phyloP scores from a whole-genome alignment of 139 green algal genomes.

The Marvania coccoides region DNA sequence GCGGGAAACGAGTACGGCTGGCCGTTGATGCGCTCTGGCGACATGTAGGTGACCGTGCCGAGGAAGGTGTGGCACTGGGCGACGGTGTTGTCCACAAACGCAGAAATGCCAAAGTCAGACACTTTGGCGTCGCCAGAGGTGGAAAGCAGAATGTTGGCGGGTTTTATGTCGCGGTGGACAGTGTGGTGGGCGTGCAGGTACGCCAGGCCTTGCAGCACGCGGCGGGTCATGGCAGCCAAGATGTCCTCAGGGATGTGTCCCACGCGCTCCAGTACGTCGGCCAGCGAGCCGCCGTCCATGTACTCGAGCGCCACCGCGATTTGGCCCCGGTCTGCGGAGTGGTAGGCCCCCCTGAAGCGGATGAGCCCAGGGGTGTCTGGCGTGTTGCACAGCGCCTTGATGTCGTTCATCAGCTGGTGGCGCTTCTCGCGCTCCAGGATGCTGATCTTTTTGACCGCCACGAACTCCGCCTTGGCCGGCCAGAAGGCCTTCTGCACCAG shows the following conservation, averaged over 20 bases:
- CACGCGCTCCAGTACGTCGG: constrained; percentile 66
- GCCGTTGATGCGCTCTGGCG: constrained; percentile 86
- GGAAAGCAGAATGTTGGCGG: constrained; percentile 85
- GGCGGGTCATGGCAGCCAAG: constrained; percentile 60
- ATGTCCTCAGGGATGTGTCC: constrained; percentile 67
- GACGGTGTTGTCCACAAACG: constrained; percentile 70
- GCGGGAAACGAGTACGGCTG: constrained; percentile 70
- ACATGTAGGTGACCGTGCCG: constrained; percentile 98
- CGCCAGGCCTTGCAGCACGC: constrained; percentile 64
- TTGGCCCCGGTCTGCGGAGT: constrained; percentile 57
- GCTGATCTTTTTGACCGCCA: constrained; percentile 80
- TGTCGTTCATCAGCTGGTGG: constrained; percentile 82
- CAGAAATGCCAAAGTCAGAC: constrained; percentile 91
- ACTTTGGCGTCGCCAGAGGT: constrained; percentile 66
- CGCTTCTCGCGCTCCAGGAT: constrained; percentile 56
- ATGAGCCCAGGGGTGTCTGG: constrained; percentile 50
- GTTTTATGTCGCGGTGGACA: constrained; percentile 92
- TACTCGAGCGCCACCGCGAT: constrained; percentile 92
- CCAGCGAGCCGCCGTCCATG: constrained; percentile 89
- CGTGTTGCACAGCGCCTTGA: constrained; percentile 71
- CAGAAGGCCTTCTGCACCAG: constrained; percentile 74
- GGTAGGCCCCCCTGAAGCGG: constrained; percentile 70
- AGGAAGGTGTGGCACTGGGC: constrained; percentile 79
- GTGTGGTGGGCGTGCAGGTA: constrained; percentile 71
- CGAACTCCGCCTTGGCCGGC: constrained; percentile 52